Evolutionary conservation across 352 stramenopile genomes (phyloP), one percentile per base, ranked within the genome.

Genomic region (Globisporangium splendens): DNA sequence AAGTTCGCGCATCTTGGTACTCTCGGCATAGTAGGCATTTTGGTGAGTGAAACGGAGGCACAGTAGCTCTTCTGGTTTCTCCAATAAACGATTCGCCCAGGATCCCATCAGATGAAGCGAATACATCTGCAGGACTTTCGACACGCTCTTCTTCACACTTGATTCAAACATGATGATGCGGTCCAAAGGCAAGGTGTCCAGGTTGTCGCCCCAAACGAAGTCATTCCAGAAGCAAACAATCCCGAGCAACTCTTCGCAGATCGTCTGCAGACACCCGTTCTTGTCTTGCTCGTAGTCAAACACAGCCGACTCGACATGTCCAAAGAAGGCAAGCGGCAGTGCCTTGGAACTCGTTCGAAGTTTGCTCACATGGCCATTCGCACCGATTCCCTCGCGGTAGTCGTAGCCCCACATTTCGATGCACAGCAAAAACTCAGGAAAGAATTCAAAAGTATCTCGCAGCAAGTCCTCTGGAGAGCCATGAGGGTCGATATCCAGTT

Each of bases 201-300:
- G 58, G 50, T 78, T 75, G 33, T 89, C 75, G 1, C 73, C 74
- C 79, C 79, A 89, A 41, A 88, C 83, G 54, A 91, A 88, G 61
- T 91, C 79, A 48, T 89, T 89, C 82, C 82, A 91, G 18, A 88
- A 47, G 46, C 76, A 89, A 22, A 91, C 75, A 28, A 91, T 83
- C 14, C 77, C 84, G 5, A 89, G 55, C 20, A 91, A 59, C 50
- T 91, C 79, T 51, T 91, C 82, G 46, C 79, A 89, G n/a, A 89
- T 77, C n/a, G 63, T 69, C 54, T 79, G 77, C 20, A 91, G 65
- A 20, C 76, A 49, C 1, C 74, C 68, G 46, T 89, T 89, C 17
- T 39, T 61, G 48, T 91, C 82, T 8, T 75, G 59, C n/a, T 84
- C 75, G 46, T 83, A 91, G 58, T 91, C 81, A 63, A 91, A 83